These are phyloP conservation scores for Dictyostelium firmibasis DNA, from an alignment of 78 protist species.

Conservation along the genomic window DNA sequence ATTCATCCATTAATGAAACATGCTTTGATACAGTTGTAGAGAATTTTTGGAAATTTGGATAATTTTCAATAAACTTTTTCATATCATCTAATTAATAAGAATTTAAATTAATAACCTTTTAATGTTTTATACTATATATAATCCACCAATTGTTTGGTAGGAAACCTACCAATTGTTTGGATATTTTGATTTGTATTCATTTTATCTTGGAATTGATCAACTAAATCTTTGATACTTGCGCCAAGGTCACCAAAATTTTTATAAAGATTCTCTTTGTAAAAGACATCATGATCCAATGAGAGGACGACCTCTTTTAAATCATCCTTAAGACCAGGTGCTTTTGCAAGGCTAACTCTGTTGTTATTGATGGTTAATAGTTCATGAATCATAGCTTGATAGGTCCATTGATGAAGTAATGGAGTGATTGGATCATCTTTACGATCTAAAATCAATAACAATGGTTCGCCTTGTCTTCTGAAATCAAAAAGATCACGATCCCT, in stretches of 20 bases:
- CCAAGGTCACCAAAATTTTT: slow-evolving; percentile 97
- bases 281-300: slow-evolving; percentile 84
- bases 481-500: slow-evolving; percentile 85
- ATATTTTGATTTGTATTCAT: slow-evolving; percentile 81
- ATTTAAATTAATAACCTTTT: background rate
- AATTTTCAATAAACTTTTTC: slow-evolving; percentile 90
- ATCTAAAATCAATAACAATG: slow-evolving; percentile 94
- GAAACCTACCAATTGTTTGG: slow-evolving; percentile 83
- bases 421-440: slow-evolving; percentile 97
- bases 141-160: slow-evolving; percentile 84
- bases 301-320: slow-evolving; percentile 85
- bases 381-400: slow-evolving; percentile 97
- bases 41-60: slow-evolving; percentile 94
- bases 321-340: background rate
- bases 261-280: slow-evolving; percentile 85
- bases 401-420: slow-evolving; percentile 93
- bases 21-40: slow-evolving; percentile 92
- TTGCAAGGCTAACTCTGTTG: slow-evolving; percentile 81
- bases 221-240: slow-evolving; percentile 84
- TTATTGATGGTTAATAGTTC: slow-evolving; percentile 92
- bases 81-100: slow-evolving; percentile 92
- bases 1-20: slow-evolving; percentile 84
- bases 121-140: no score
- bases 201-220: slow-evolving; percentile 86
- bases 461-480: slow-evolving; percentile 66